Evolutionary conservation across 179 eudicot genomes (phyloP), one percentile per base, ranked within the genome.

Genomic region (Monotropa hypopitys): DNA sequence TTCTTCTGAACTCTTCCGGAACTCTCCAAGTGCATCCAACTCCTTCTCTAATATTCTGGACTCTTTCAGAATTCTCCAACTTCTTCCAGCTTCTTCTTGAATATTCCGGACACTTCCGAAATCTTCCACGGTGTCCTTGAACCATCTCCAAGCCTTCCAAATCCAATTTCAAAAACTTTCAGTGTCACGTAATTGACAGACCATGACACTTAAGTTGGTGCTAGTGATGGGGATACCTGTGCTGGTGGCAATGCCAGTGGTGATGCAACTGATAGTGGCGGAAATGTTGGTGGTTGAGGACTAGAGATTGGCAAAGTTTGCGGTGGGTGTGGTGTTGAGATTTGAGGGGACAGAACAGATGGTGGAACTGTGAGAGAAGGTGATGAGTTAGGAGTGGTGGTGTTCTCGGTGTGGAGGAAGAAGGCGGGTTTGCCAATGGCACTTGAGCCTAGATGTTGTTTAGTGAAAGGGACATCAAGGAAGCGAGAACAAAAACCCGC

Each of bases 371-470:
- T 49, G 5, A 87, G 82, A 45, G 84, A 28, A 16, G 85, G 57
- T 50, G 81, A 4, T 45, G 83, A 46, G 10, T 83, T 53, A 4
- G 88, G 59, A 26, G 28, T 13, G 45, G 23, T 50, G 62, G 15
- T 32, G 45, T 11, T 5, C 28, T 20, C 1, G 75, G 75, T 3
- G 75, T 49, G 61, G 26, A 47, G n/a, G 74, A 28, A 47, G 74
- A 33, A 12, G 74, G 57, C 3, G 42, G 51, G 40, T 40, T 71
- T 16, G 84, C 82, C 23, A 89, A 92, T n/a, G 91, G 97, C 15
- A 88, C 81, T 83, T 94, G 98, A 63, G 90, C 91, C 43, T 77
- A 74, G 46, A 85, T 86, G 9, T 63, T 78, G 66, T 74, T 80
- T 63, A 84, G 47, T 32, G 62, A 57, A 42, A 88, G 76, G 81